phyloP scores from a whole-genome alignment of 2,329 filamentous ascomycete species.

The Mycogone perniciosa region DNA sequence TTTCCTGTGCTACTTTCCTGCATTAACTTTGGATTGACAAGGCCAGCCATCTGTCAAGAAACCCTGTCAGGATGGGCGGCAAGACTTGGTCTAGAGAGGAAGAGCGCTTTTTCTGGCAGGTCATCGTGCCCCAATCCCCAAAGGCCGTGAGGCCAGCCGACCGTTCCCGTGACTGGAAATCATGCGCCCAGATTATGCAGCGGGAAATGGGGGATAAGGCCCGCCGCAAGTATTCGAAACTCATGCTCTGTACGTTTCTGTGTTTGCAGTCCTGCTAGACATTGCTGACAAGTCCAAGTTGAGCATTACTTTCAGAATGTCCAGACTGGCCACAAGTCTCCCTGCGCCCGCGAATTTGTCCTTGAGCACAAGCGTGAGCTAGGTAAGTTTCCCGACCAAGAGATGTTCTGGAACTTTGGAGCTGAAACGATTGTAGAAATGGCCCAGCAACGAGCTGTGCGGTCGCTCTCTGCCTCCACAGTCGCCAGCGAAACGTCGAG shows the following conservation, averaged over 20 bases:
- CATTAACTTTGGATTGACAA: not conserved
- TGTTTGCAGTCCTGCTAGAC: not conserved
- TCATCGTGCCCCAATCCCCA: constrained; percentile 31
- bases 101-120: constrained; percentile 44
- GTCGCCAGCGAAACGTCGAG: not conserved
- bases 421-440: not conserved
- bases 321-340: constrained; percentile 31
- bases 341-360: constrained; percentile 30
- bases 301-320: constrained; percentile 42
- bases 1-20: not conserved
- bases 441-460: not conserved
- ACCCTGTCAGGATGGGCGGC: constrained; percentile 37
- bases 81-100: constrained; percentile 44
- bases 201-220: constrained; percentile 26
- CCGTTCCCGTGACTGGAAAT: constrained; percentile 28
- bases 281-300: constrained; percentile 24
- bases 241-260: constrained; percentile 34
- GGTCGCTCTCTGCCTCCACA: too few relatives aligned
- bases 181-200: constrained; percentile 35
- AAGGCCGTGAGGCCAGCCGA: constrained; percentile 22
- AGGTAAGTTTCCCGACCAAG: constrained; percentile 15
- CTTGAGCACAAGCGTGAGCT: constrained; percentile 24
- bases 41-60: not conserved
- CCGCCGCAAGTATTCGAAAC: constrained; percentile 34
- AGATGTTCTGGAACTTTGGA: not conserved